phyloP scores from a whole-genome alignment of 208 protist genomes.

The Entamoeba invadens region DNA sequence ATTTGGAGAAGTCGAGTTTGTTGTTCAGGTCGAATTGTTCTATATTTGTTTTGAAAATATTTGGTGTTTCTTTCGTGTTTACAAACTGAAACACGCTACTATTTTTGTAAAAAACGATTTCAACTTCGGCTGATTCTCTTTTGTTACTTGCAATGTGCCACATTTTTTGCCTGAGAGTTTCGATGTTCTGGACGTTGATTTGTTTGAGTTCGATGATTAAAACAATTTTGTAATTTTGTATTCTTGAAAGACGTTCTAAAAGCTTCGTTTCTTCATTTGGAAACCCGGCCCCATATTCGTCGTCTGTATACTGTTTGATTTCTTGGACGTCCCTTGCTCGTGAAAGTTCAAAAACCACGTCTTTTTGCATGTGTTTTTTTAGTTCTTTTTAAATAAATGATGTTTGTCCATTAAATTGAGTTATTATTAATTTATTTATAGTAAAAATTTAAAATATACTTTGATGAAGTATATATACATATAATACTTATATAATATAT shows the following conservation, averaged over 20 bases:
- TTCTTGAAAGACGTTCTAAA: neutral
- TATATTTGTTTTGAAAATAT: neutral
- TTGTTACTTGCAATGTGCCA: neutral
- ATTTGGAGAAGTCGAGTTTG: too few species aligned
- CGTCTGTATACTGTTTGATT: neutral
- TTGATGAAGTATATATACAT: too few species aligned
- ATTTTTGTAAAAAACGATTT: neutral
- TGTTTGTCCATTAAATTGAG: too few species aligned
- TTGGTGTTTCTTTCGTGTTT: neutral
- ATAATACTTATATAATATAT: too few species aligned
- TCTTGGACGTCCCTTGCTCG: neutral
- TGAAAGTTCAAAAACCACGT: too few species aligned
- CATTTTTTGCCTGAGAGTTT: neutral
- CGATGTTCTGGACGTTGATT: neutral
- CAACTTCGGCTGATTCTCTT: neutral
- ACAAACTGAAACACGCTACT: neutral
- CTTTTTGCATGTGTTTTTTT: too few species aligned
- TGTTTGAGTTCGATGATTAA: neutral
- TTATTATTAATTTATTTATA: too few species aligned
- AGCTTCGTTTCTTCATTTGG: neutral
- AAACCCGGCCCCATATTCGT: neutral
- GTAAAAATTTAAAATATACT: too few species aligned
- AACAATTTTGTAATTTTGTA: neutral
- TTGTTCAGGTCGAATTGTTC: too few species aligned
- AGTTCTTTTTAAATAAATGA: too few species aligned